These are phyloP conservation scores for Rhamnella rubrinervis DNA, from an alignment of 331 rosid species.

Conservation along the genomic window DNA sequence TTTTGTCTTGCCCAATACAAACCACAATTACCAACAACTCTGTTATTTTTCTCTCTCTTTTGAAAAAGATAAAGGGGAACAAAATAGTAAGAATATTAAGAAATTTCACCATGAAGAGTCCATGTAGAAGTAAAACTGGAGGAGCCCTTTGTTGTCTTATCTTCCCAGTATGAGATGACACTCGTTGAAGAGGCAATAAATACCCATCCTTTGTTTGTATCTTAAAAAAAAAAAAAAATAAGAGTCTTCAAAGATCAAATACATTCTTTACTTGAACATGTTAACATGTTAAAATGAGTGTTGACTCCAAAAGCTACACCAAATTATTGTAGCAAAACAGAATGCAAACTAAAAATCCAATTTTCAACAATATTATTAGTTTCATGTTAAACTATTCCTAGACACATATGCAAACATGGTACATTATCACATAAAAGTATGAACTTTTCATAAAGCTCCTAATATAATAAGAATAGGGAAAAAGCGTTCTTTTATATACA, in stretches of 20 bases:
- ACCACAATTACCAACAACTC: neutral
- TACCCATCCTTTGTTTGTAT: slow-evolving; percentile 77
- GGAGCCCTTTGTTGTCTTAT: slow-evolving; percentile 40
- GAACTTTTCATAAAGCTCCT: no score
- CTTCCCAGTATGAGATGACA: slow-evolving; percentile 42
- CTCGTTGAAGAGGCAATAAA: slow-evolving; percentile 80
- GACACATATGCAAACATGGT: neutral
- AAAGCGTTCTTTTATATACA: no score
- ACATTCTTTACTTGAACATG: no score
- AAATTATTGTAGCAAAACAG: no score
- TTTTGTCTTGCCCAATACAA: neutral
- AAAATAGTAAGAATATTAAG: neutral
- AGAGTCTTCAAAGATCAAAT: no score
- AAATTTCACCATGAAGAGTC: slow-evolving; percentile 72
- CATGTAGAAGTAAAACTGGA: no score
- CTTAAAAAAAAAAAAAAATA: slow-evolving; percentile 34
- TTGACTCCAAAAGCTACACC: no score
- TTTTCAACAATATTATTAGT: neutral
- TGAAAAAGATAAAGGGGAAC: neutral
- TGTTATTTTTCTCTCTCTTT: neutral
- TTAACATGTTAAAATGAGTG: no score
- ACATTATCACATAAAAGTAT: neutral
- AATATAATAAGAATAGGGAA: no score
- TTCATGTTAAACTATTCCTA: neutral
- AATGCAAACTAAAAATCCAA: neutral